Percentiles rank a stretch among this genome's conserved stretches.
Conservation (phyloP, 768 basidiomycete genomes). For the Lactifluus pinguis region DNA sequence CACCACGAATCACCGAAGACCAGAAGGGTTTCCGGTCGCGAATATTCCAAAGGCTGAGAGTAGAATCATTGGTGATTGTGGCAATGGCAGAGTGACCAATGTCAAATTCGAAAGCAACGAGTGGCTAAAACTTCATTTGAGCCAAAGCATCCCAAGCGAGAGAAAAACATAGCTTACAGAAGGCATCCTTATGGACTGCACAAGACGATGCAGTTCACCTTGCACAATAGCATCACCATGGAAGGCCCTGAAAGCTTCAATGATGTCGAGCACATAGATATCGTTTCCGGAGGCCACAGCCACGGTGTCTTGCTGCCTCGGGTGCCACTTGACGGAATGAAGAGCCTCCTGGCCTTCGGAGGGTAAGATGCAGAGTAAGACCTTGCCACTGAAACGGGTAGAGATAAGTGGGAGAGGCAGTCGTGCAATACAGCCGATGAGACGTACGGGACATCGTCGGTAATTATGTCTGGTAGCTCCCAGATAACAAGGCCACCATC, state of each 20-base stretch:
- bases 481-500: conserved; percentile 87
- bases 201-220: conserved; percentile 58
- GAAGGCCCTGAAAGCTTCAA: conserved; percentile 48
- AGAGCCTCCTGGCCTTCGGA: conserved; percentile 50
- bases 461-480: conserved; percentile 77
- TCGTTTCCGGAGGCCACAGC: conserved; percentile 76
- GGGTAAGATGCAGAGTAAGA: conserved; percentile 64
- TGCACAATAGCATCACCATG: conserved; percentile 60
- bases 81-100: conserved; percentile 67
- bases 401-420: neutral
- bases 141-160: neutral
- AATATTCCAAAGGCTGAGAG: conserved; percentile 73
- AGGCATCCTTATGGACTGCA: conserved; percentile 57
- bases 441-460: conserved; percentile 78
- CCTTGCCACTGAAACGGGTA: conserved; percentile 41
- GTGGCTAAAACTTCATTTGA: conserved; percentile 36
- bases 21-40: conserved; percentile 69
- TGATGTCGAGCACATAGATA: conserved; percentile 68
- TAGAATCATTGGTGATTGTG: conserved; percentile 76
- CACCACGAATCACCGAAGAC: conserved; percentile 67
- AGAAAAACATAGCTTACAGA: conserved; percentile 42
- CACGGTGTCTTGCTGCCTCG: conserved; percentile 67
- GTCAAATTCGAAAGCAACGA: conserved; percentile 83
- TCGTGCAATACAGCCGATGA: neutral
- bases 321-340: conserved; percentile 84